phyloP scores from a whole-genome alignment of 768 basidiomycete species.

The Xerocomellus intermedius region DNA sequence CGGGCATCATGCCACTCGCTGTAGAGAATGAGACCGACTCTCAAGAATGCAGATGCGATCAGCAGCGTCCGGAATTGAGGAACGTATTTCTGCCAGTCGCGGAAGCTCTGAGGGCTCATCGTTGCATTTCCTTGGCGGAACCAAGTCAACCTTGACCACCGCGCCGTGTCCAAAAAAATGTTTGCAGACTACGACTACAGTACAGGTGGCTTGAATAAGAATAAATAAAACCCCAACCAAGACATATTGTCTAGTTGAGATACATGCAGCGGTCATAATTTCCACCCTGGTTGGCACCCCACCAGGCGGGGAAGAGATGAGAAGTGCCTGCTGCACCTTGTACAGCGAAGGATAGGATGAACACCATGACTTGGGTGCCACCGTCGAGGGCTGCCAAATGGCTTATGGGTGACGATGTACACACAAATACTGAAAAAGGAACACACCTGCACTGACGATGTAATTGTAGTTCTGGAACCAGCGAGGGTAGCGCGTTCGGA shows the following conservation, averaged over 20 bases:
- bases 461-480: constrained; percentile 42
- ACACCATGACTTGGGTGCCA: constrained; percentile 52
- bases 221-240: no score
- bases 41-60: constrained; percentile 53
- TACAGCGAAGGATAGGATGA: constrained; percentile 49
- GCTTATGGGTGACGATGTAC: not conserved
- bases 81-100: constrained; percentile 8
- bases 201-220: no score
- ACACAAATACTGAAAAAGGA: not conserved
- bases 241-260: constrained; percentile 5
- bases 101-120: constrained; percentile 2
- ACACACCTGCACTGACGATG: constrained; percentile 41
- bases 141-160: not conserved
- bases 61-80: constrained; percentile 53
- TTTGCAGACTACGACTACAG: not conserved
- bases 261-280: constrained; percentile 32
- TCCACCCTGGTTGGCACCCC: constrained; percentile 55
- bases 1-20: constrained; percentile 88
- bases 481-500: constrained; percentile 35
- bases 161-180: no score
- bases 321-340: constrained; percentile 49
- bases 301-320: constrained; percentile 56
- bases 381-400: constrained; percentile 33
- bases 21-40: constrained; percentile 73
- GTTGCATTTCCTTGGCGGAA: not conserved